Conservation (phyloP, 371 early-diverging fungal species). For the Saksenaea vasiformis region DNA sequence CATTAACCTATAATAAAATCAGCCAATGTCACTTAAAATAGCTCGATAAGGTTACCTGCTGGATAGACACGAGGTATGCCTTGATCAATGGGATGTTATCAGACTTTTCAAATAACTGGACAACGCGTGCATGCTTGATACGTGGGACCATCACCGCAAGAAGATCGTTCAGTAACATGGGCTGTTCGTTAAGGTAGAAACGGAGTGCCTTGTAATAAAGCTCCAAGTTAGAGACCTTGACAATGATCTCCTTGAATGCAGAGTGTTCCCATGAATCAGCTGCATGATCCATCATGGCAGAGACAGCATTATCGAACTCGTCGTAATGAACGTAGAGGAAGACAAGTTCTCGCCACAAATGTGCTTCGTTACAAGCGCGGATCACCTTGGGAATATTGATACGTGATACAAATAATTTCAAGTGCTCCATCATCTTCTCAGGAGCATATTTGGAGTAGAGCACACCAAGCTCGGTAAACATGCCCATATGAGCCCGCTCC, state of each 20-base stretch:
- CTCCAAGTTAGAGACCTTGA: constrained; percentile 95
- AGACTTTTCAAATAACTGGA: constrained; percentile 93
- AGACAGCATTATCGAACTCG: constrained; percentile 95
- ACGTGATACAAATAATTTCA: constrained; percentile 93
- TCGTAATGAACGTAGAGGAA: constrained; percentile 98
- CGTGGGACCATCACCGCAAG: constrained; percentile 85
- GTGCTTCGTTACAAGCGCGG: constrained; percentile 87
- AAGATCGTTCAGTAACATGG: constrained; percentile 89
- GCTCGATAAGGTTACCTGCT: constrained; percentile 50
- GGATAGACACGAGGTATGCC: constrained; percentile 89
- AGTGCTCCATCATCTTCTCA: constrained; percentile 93
- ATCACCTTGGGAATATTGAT: constrained; percentile 99
- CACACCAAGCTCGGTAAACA: constrained; percentile 98
- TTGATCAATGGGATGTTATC: constrained; percentile 96
- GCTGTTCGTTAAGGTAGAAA: constrained; percentile 96
- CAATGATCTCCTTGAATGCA: constrained; percentile 92
- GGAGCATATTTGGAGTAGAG: constrained; percentile 94
- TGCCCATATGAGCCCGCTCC: constrained; percentile 99
- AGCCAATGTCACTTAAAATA: background rate
- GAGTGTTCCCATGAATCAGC: constrained; percentile 94
- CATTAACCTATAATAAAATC: constrained; percentile 58
- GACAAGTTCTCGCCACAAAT: constrained; percentile 95
- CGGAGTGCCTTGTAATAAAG: constrained; percentile 95
- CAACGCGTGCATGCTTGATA: constrained; percentile 95
- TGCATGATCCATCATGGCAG: constrained; percentile 92